Evolutionary conservation across 2,329 filamentous ascomycete genomes (phyloP), one percentile per base, ranked within the genome.

Genomic region (Aspergillus transmontanensis): DNA sequence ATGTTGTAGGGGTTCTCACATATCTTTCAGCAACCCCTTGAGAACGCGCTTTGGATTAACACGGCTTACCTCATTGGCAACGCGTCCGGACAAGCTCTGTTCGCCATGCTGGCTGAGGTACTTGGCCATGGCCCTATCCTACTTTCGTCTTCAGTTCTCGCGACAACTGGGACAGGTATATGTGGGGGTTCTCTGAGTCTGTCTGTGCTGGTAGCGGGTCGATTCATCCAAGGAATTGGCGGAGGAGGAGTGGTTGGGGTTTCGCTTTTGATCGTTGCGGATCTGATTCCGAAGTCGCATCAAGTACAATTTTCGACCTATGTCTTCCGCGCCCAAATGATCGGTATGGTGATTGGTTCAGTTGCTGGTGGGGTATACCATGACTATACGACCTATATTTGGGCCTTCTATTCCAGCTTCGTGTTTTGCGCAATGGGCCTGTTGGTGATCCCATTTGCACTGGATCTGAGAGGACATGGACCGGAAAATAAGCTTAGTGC

Each of bases 111-210:
- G 16, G 70, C 72, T 21, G 71, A 75, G 19, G 66, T 75, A 2
- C 84, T 86, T 61, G 83, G 82, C 2, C 80, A 83, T 23, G 80
- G 80, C 26, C 72, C 76, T 6, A 72, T 82, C 56, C 76, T 84
- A 51, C 73, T 84, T 12, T 62, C 71, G 0, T 80, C 81, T 0
- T 71, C 84, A 0, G 61, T 79, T 2, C 72, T 84, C 66, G 83
- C 84, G 67, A 82, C 80, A 1, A 67, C 79, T 10, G 83, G 83
- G 16, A 81, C 80, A 0, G 75, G 82, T 3, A 70, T 84, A 14
- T 82, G 80, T 64, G 75, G 77, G 16, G 72, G 79, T 4, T 71
- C 78, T 0, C 67, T 77, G 58, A 75, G 69, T 36, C 72, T 82
- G 9, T 64, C 68, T 0, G 73, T 72, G n/a, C 70, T 84, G 56